phyloP scores from a whole-genome alignment of 495 filamentous ascomycete species.

The Neurospora pannonica region DNA sequence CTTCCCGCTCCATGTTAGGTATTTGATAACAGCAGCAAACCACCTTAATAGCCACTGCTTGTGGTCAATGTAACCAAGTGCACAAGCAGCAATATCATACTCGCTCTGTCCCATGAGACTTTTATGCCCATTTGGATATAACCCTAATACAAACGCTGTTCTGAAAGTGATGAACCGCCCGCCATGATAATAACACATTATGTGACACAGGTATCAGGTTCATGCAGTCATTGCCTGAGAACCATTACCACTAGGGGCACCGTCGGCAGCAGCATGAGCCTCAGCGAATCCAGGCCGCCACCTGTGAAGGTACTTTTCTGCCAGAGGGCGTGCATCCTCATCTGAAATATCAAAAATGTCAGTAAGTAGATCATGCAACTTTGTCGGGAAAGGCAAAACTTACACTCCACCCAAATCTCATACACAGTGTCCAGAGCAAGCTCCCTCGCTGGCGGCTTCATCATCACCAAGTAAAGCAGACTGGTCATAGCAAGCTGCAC shows the following conservation, averaged over 20 bases:
- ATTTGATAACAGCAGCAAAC: background rate
- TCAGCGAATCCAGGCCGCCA: slow-evolving; percentile 44
- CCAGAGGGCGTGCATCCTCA: slow-evolving; percentile 44
- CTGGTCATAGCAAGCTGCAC: slow-evolving; percentile 40
- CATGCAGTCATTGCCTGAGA: slow-evolving; percentile 3
- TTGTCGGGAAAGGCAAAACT: slow-evolving; percentile 19
- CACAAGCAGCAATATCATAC: background rate
- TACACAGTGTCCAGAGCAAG: slow-evolving; percentile 74
- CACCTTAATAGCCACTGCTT: background rate
- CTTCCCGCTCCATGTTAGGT: background rate
- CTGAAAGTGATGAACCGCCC: background rate
- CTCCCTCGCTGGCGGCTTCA: slow-evolving; percentile 73
- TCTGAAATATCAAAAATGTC: slow-evolving; percentile 5
- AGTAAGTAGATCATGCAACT: slow-evolving; percentile 6
- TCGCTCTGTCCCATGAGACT: background rate
- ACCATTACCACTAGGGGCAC: slow-evolving; percentile 2
- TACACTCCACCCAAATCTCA: slow-evolving; percentile 77
- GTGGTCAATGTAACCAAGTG: background rate
- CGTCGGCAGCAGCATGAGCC: slow-evolving; percentile 15
- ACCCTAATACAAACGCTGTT: background rate
- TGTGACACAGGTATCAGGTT: background rate
- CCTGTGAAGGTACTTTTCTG: slow-evolving; percentile 43
- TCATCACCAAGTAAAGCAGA: slow-evolving; percentile 67
- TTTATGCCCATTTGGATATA: background rate
- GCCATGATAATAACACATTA: background rate